Base-by-base conservation (phyloP, 306 rosid genomes). In the Fagus crenata region DNA sequence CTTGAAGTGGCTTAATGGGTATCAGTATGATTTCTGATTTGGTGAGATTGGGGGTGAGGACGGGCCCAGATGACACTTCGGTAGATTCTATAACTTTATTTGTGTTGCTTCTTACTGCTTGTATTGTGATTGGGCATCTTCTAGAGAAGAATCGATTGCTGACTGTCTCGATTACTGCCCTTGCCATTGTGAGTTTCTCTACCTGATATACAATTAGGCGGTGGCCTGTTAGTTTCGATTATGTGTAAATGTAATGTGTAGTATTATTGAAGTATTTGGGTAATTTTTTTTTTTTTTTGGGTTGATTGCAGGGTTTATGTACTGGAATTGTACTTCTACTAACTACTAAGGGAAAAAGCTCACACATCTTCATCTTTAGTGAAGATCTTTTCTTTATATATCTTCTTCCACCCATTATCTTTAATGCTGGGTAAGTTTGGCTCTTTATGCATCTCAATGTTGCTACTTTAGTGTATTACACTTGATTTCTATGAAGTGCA, bases 381-480 rank as follows among this genome's bases (percentile, higher is more conserved):
- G 91, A 88, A 82, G 84, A 87, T 2, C 56, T 90, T 53, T 88
- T 90, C 86, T 90, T 88, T 76, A 85, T 85, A 56, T 90, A 88
- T 81, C 90, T 90, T 85, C 91, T 90, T 71, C 91, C 93, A 9
- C 96, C 93, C 1, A 88, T 90, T 67, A 88, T 90, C 74, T 90
- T 90, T 75, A 90, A 90, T 82, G 96, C 96, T 0, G 96, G 96
- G 96, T 90, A 76, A 78, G 89, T 76, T 85, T 69, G 22, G 41
- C 42, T 70, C 35, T 69, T 49, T 37, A 55, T 33, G 41, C 73
- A 40, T 60, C 37, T 15, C 14, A 49, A 11, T 67, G n/a, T 32
- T 40, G 32, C 61, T 17, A 7, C 70, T 13, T 15, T 49, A 36
- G 70, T 36, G 22, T 11, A 65, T 37, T 36, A 17, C 32, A 6